phyloP scores from a whole-genome alignment of 306 rosid species.

The Sicyos edulis region DNA sequence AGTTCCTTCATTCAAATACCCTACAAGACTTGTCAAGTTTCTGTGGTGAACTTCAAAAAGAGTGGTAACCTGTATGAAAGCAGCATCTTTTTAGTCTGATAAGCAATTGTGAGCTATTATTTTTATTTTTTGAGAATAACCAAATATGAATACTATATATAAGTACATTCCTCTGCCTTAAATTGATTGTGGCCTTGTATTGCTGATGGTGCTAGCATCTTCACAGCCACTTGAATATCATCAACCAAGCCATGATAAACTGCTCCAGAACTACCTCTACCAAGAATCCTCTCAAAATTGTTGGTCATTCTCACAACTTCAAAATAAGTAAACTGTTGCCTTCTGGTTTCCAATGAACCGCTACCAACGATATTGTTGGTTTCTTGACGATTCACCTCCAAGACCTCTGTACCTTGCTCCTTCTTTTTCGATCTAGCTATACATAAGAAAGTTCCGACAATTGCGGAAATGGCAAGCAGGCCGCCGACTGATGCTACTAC shows the following conservation, averaged over 20 bases:
- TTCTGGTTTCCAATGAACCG: slow-evolving; percentile 30
- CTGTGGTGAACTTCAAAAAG: slow-evolving; percentile 31
- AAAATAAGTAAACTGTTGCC: slow-evolving; percentile 39
- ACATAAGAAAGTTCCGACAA: slow-evolving; percentile 17
- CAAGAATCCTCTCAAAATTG: slow-evolving; percentile 10
- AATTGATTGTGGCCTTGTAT: slow-evolving; percentile 31
- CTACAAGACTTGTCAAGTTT: slow-evolving; percentile 18
- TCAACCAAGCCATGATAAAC: slow-evolving; percentile 39
- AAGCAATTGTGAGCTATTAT: background rate
- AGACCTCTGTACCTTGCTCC: slow-evolving; percentile 7
- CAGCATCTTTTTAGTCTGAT: background rate
- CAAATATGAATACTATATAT: background rate
- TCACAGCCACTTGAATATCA: slow-evolving; percentile 47
- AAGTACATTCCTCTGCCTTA: slow-evolving; percentile 40
- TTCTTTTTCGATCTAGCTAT: slow-evolving; percentile 26
- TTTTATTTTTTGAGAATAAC: background rate
- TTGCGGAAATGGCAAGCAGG: slow-evolving; percentile 26
- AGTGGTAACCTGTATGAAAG: slow-evolving; percentile 25
- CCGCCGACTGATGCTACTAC: slow-evolving; percentile 44
- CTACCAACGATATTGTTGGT: background rate
- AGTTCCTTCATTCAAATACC: slow-evolving; percentile 20
- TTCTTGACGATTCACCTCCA: background rate
- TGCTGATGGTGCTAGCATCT: slow-evolving; percentile 33
- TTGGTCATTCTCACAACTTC: slow-evolving; percentile 35
- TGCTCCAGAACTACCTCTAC: slow-evolving; percentile 50